Evolutionary conservation across 2,329 filamentous ascomycete genomes (phyloP), one percentile per base, ranked within the genome.

Genomic region (Colletotrichum eleusines): DNA sequence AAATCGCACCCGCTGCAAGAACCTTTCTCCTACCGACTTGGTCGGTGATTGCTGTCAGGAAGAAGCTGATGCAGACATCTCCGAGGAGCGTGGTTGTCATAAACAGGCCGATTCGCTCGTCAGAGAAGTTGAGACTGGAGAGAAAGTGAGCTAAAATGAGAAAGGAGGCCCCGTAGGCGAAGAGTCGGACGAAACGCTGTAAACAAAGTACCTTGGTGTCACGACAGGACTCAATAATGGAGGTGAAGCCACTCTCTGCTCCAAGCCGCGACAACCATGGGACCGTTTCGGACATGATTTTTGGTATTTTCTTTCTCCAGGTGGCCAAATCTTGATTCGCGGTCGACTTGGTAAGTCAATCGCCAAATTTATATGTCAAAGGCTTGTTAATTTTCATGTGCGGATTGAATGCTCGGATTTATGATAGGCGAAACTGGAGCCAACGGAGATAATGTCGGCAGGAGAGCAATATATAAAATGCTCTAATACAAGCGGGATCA

Each of bases 41-140:
- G 78, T 91, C 90, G 33, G 89, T 88, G 71, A 90, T 81, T 7
- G 89, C 75, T 0, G 89, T 89, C 57, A 91, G 81, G 28, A 88
- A 46, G 68, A 90, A 85, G 75, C 88, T 90, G 72, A 91, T 86
- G 51, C 82, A 75, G 5, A 87, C 84, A 77, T 91, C 90, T 33
- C 89, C 90, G 18, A 84, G 80, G 20, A 91, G 79, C 0, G 90
- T 92, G 72, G 91, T 76, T 0, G 88, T 90, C 89, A 91, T 91
- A 79, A 91, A 91, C 1, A 90, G 78, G 3, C 89, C 90, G 70
- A 89, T 87, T 40, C 80, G 80, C 0, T 84, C 81, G 69, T 88
- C 83, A 1, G 86, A 83, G 51, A 87, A 82, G 11, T 79, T 82
- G 1, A 90, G 80, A 2, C 80, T 81, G 18, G 82, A 81, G 9